Base-by-base conservation (phyloP, 1,139 yeast species). In the Candida freyschussii region DNA sequence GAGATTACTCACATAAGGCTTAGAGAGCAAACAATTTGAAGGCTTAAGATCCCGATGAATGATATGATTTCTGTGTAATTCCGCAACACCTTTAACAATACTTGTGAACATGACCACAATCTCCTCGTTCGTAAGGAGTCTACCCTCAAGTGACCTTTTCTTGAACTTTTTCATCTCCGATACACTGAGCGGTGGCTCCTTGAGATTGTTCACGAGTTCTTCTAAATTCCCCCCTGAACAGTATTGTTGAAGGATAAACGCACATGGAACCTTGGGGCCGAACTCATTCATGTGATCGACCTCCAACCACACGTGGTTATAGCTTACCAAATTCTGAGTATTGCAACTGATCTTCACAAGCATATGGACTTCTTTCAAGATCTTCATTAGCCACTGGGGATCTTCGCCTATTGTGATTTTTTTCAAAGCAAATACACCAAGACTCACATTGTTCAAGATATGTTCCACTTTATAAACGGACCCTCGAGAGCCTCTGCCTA, bases 291-390 rank as follows among this genome's bases (percentile, higher is more conserved):
- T 56, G 23, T 71, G 69, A 17, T 85, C 85, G 52, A 78, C 65
- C 51, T 87, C 96, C 24, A 87, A 59, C 96, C 96, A 87, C 20
- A 86, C 95, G 59, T 87, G 96, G 52, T 86, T 86, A 53, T 87
- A 87, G 17, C 83, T 73, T 15, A 86, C 85, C 45, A 86, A 66
- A 53, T 86, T 84, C 16, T 75, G 66, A 41, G 72, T 74, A 21
- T 67, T 57, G 27, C 71, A 62, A 31, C 67, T 63, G 30, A 64
- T 34, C 6, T 60, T 54, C 26, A 72, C 61, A 32, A 74, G 50
- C 24, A 86, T 72, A 45, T 81, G 72, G 4, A 87, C 96, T 52
- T 87, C 96, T 35, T 76, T 70, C 33, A 87, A 63, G 7, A 83
- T 89, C 44, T 75, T 78, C 34, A 75, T 72, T 29, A 86, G 66